A percentile compares a stretch with the other conserved stretches of the same genome.
phyloP scores from a whole-genome alignment of 371 early-diverging fungal species.

The Saksenaea oblongispora region DNA sequence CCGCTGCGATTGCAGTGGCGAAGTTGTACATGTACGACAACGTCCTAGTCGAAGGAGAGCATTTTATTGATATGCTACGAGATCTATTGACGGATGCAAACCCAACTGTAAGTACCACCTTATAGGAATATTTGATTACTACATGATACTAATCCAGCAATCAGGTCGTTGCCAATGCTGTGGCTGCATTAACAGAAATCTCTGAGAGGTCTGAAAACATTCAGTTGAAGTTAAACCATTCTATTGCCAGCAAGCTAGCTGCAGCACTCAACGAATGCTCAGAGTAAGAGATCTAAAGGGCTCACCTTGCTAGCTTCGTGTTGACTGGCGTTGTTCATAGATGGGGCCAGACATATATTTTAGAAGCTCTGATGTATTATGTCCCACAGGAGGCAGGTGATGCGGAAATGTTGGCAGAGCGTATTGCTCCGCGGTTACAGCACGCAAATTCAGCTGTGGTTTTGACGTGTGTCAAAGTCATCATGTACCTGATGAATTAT shows the following conservation, averaged over 20 bases:
- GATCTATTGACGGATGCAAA: slow-evolving; percentile 92
- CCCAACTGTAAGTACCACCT: slow-evolving; percentile 69
- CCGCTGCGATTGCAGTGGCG: slow-evolving; percentile 79
- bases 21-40: slow-evolving; percentile 69
- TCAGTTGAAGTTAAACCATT: slow-evolving; percentile 78
- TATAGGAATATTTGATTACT: background rate
- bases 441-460: slow-evolving; percentile 98
- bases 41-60: slow-evolving; percentile 26
- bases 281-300: slow-evolving; percentile 57
- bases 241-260: slow-evolving; percentile 84
- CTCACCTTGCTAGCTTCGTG: background rate
- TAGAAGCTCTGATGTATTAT: slow-evolving; percentile 83
- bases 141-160: background rate
- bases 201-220: slow-evolving; percentile 79
- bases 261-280: slow-evolving; percentile 97
- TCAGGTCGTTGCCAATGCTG: slow-evolving; percentile 94
- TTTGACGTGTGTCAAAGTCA: slow-evolving; percentile 84
- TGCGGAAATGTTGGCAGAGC: slow-evolving; percentile 87
- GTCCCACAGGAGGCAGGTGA: slow-evolving; percentile 84
- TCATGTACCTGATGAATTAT: slow-evolving; percentile 91
- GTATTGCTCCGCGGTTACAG: slow-evolving; percentile 87
- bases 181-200: slow-evolving; percentile 93
- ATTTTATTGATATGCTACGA: slow-evolving; percentile 83
- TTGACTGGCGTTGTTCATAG: slow-evolving; percentile 30
- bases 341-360: slow-evolving; percentile 96